Percentiles rank a stretch among this genome's conserved stretches.
Conservation (phyloP, 1,284 basidiomycete genomes). For the Phylloboletellus chloephorus region DNA sequence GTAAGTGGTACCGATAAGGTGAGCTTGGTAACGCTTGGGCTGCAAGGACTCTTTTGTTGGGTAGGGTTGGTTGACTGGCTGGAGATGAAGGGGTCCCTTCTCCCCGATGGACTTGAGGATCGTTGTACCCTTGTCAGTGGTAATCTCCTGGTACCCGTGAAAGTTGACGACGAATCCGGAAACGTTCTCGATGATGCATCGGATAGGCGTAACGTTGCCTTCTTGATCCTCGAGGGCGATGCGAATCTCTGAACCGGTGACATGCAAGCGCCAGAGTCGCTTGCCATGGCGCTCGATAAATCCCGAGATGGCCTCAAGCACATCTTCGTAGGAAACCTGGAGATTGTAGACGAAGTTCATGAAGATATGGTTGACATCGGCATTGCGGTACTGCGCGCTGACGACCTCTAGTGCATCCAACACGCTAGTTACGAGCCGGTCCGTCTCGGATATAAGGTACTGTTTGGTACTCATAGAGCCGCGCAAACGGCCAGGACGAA, state of each 20-base stretch:
- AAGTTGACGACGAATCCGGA: conserved; percentile 99
- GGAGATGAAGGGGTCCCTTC: conserved; percentile 88
- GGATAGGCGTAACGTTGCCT: conserved; percentile 91
- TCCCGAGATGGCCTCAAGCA: conserved; percentile 90
- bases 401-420: conserved; percentile 94
- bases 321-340: conserved; percentile 92
- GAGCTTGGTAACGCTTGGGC: conserved; percentile 98
- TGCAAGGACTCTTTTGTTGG: conserved; percentile 98
- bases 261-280: conserved; percentile 95
- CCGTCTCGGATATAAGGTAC: conserved; percentile 97
- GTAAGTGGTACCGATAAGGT: conserved; percentile 97
- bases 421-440: conserved; percentile 91
- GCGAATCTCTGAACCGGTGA: conserved; percentile 96
- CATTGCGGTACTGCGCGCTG: conserved; percentile 78
- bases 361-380: conserved; percentile 94
- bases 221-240: conserved; percentile 91
- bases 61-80: conserved; percentile 89
- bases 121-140: conserved; percentile 88
- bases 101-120: conserved; percentile 96
- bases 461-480: conserved; percentile 91
- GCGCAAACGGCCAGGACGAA: conserved; percentile 91
- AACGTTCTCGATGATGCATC: conserved; percentile 97
- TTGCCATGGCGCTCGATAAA: conserved; percentile 99
- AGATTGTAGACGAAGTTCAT: conserved; percentile 99
- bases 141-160: conserved; percentile 98